phyloP scores from a whole-genome alignment of 495 filamentous ascomycete species.

The Chaetomium tenue region DNA sequence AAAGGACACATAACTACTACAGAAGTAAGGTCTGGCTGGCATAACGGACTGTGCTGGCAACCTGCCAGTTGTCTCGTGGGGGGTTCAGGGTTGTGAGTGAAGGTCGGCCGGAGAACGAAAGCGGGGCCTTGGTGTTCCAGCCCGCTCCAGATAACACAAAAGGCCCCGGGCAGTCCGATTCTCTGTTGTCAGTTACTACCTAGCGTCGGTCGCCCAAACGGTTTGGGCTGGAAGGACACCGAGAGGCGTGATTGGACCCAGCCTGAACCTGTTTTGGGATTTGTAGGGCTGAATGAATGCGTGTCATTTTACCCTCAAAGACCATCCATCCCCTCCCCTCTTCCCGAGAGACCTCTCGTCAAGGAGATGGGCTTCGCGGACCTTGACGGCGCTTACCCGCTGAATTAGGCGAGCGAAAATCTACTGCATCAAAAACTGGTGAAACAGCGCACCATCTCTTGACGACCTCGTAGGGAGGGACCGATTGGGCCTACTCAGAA shows the following conservation, averaged over 20 bases:
- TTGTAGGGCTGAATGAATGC: slow-evolving; percentile 10
- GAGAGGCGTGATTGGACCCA: slow-evolving; percentile 1
- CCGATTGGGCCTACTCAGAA: background rate
- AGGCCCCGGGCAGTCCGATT: background rate
- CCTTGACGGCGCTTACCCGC: background rate
- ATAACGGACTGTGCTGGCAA: background rate
- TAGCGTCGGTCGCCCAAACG: slow-evolving; percentile 13
- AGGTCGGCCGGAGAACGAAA: slow-evolving; percentile 7
- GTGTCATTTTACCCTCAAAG: background rate
- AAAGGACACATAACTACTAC: background rate
- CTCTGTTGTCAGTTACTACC: background rate
- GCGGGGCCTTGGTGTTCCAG: background rate
- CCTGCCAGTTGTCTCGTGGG: slow-evolving; percentile 3
- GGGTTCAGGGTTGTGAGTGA: background rate
- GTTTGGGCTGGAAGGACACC: slow-evolving; percentile 6
- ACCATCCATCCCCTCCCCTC: background rate
- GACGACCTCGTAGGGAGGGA: background rate
- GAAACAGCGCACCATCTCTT: background rate
- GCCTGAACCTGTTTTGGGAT: background rate
- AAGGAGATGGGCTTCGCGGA: background rate
- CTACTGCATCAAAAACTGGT: background rate
- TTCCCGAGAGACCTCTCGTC: too few species aligned
- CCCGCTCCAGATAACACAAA: background rate
- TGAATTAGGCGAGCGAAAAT: background rate
- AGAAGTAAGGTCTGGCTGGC: too few species aligned